phyloP scores from a whole-genome alignment of 1,284 basidiomycete genomes.

The Xanthoconium separans region DNA sequence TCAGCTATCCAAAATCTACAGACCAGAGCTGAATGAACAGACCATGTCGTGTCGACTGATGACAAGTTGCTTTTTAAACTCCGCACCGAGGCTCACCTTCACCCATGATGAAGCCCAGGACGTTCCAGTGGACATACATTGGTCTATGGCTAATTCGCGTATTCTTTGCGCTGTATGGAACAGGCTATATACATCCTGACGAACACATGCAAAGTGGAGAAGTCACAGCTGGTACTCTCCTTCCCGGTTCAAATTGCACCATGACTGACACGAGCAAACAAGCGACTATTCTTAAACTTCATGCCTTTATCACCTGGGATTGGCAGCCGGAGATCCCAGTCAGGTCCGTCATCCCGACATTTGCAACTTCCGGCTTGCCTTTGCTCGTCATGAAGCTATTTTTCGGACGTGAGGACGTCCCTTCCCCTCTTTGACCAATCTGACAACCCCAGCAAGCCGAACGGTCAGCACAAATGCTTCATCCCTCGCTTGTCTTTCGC shows the following conservation, averaged over 20 bases:
- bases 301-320: slow-evolving; percentile 38
- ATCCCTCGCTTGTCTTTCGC: slow-evolving; percentile 30
- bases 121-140: slow-evolving; percentile 20
- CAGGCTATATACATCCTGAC: slow-evolving; percentile 43
- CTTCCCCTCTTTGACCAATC: neutral
- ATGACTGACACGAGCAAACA: slow-evolving; percentile 11
- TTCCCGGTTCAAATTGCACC: neutral
- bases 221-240: slow-evolving; percentile 36
- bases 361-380: slow-evolving; percentile 37
- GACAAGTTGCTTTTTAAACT: slow-evolving; percentile 29
- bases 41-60: slow-evolving; percentile 24
- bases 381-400: slow-evolving; percentile 21
- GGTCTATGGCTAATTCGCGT: slow-evolving; percentile 32
- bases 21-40: slow-evolving; percentile 15
- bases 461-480: neutral
- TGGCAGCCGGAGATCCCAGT: slow-evolving; percentile 36
- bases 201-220: slow-evolving; percentile 45
- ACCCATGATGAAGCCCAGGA: neutral
- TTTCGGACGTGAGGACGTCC: slow-evolving; percentile 24
- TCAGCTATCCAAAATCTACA: slow-evolving; percentile 15
- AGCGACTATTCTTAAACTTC: slow-evolving; percentile 33
- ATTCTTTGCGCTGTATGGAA: slow-evolving; percentile 35
- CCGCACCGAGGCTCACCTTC: slow-evolving; percentile 10
- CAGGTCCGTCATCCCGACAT: slow-evolving; percentile 36
- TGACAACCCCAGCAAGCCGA: slow-evolving; percentile 18